Conservation (phyloP, 371 early-diverging fungal species). For the Mortierella sp. region DNA sequence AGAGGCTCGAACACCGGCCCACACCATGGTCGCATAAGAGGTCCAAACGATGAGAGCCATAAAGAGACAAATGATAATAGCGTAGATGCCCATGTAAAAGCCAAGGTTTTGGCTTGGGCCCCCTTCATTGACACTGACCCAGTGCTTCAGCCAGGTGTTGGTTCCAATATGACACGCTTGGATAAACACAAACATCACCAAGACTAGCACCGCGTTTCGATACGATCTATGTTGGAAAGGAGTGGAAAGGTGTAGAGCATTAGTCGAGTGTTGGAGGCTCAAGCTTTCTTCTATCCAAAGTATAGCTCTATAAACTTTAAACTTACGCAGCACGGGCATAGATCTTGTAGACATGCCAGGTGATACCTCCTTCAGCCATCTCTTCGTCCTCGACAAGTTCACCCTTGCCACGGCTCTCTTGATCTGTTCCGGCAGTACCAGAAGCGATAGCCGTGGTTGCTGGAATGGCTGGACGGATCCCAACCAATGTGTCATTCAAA, state of each 20-base stretch:
- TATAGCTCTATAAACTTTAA: no score
- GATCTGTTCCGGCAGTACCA: slow-evolving; percentile 33
- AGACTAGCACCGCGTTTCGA: slow-evolving; percentile 32
- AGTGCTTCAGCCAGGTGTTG: slow-evolving; percentile 70
- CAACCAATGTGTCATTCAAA: no score
- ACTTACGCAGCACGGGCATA: slow-evolving; percentile 65
- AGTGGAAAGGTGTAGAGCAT: slow-evolving; percentile 39
- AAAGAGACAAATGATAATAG: slow-evolving; percentile 12
- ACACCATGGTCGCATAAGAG: slow-evolving; percentile 25
- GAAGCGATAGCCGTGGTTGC: slow-evolving; percentile 19
- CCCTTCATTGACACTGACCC: slow-evolving; percentile 42
- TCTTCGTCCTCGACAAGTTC: slow-evolving; percentile 70
- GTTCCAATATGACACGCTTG: slow-evolving; percentile 62
- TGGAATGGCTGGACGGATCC: no score
- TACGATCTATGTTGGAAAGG: slow-evolving; percentile 55
- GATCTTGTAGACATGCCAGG: slow-evolving; percentile 61
- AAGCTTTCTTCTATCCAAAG: no score
- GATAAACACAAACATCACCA: slow-evolving; percentile 57
- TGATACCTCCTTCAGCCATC: slow-evolving; percentile 69
- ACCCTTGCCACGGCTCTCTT: slow-evolving; percentile 13
- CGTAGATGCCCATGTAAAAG: slow-evolving; percentile 44
- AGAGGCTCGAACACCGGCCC: slow-evolving; percentile 21
- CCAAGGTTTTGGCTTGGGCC: slow-evolving; percentile 47
- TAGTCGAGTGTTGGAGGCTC: neutral
- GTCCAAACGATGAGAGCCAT: slow-evolving; percentile 24